Conservation (phyloP, 192 early-diverging fungal genomes). For the Linnemannia exigua region DNA sequence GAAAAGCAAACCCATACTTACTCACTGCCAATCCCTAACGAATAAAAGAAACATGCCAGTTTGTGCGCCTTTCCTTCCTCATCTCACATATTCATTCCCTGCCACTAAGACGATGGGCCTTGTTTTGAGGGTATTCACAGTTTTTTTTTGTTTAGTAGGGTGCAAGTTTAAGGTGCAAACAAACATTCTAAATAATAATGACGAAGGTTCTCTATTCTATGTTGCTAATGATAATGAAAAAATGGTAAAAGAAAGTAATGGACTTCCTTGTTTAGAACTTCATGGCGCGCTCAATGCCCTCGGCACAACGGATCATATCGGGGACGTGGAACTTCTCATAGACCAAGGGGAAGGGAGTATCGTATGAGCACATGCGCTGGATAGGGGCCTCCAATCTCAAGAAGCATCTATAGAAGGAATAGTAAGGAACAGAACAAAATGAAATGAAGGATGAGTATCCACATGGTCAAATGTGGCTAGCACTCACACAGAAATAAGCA, state of each 20-base stretch:
- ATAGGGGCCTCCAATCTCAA: slow-evolving; percentile 92
- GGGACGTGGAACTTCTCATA: slow-evolving; percentile 97
- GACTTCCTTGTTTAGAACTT: slow-evolving; percentile 67
- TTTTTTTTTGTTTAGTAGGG: no score
- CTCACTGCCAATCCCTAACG: no score
- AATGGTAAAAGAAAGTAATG: background rate
- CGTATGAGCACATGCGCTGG: slow-evolving; percentile 72
- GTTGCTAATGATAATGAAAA: background rate
- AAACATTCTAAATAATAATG: no score
- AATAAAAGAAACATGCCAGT: no score
- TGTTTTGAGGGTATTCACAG: no score
- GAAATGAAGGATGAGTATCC: background rate
- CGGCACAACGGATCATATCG: slow-evolving; percentile 83
- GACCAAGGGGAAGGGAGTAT: slow-evolving; percentile 91
- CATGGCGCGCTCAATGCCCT: slow-evolving; percentile 88
- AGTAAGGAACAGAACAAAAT: background rate
- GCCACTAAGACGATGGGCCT: no score
- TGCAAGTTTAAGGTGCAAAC: no score
- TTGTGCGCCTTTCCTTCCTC: no score
- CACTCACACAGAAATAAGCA: no score
- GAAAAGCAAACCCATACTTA: no score
- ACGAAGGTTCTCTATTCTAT: background rate
- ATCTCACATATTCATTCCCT: no score
- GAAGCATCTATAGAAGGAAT: slow-evolving; percentile 75
- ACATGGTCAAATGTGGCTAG: no score